A percentile compares a stretch with the other conserved stretches of the same genome.
These are phyloP conservation scores for Schizopora paradoxa DNA, from an alignment of 1,284 basidiomycete species.

Conservation along the genomic window DNA sequence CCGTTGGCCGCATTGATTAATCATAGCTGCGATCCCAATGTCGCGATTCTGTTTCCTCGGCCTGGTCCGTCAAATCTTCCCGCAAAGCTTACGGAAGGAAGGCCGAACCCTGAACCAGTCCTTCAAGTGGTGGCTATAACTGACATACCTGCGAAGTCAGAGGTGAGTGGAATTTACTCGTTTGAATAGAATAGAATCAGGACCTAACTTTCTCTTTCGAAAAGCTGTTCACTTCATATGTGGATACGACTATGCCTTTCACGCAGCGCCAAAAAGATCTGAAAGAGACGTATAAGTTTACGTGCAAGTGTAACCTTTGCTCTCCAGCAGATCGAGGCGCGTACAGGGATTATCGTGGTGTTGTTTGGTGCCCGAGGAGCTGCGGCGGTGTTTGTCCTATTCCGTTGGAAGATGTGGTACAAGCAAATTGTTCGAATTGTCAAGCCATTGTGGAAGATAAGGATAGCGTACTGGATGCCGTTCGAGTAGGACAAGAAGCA, in stretches of 20 bases:
- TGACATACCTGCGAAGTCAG: slow-evolving; percentile 58
- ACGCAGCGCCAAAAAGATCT: slow-evolving; percentile 54
- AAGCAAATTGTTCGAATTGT: slow-evolving; percentile 50
- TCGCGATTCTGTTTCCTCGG: slow-evolving; percentile 83
- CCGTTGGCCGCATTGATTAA: slow-evolving; percentile 81
- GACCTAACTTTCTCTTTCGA: slow-evolving; percentile 4
- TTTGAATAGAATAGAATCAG: slow-evolving; percentile 2
- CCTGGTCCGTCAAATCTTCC: slow-evolving; percentile 27
- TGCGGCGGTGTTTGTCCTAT: slow-evolving; percentile 58
- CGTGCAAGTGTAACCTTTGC: slow-evolving; percentile 69
- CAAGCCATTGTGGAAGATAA: slow-evolving; percentile 42
- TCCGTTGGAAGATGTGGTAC: slow-evolving; percentile 47
- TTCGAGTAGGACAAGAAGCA: slow-evolving; percentile 62
- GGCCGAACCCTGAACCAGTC: slow-evolving; percentile 42
- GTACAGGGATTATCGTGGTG: slow-evolving; percentile 61
- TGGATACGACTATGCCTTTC: slow-evolving; percentile 74
- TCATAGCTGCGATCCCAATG: slow-evolving; percentile 89
- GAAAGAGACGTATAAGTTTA: slow-evolving; percentile 74
- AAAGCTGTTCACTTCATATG: slow-evolving; percentile 75
- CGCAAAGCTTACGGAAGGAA: too few relatives aligned
- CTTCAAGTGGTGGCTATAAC: slow-evolving; percentile 72
- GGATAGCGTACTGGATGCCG: slow-evolving; percentile 51
- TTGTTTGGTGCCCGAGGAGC: slow-evolving; percentile 58
- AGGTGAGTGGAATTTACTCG: slow-evolving; percentile 46
- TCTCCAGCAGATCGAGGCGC: slow-evolving; percentile 17